A percentile compares a stretch with the other conserved stretches of the same genome.
phyloP scores from a whole-genome alignment of 1,284 basidiomycete species.

The Inonotus obliquus region DNA sequence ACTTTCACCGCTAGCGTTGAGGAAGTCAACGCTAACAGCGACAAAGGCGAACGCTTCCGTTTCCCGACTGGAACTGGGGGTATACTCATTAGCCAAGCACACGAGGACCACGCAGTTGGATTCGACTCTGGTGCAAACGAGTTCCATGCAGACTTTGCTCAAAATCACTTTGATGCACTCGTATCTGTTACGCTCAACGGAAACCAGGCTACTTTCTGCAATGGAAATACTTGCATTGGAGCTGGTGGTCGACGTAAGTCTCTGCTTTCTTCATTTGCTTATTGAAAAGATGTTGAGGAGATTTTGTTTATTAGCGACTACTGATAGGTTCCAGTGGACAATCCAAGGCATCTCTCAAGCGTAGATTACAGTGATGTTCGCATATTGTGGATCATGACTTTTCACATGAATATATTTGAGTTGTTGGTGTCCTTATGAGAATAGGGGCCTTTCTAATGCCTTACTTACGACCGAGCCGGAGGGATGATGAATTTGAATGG shows the following conservation, averaged over 20 bases:
- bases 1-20: background rate
- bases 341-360: background rate
- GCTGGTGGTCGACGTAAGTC: background rate
- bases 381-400: background rate
- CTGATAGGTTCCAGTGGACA: background rate
- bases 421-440: too few species aligned
- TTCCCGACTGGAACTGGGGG: background rate
- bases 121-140: background rate
- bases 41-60: slow-evolving; percentile 6
- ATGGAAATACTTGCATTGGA: background rate
- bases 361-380: background rate
- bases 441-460: too few species aligned
- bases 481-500: too few species aligned
- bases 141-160: background rate
- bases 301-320: background rate
- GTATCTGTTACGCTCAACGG: background rate
- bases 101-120: slow-evolving; percentile 1
- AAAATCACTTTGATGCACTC: background rate
- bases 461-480: too few species aligned
- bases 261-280: background rate
- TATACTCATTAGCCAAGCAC: background rate
- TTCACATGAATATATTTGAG: background rate
- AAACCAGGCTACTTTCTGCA: slow-evolving; percentile 1
- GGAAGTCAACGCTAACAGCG: background rate
- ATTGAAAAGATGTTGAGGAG: background rate